phyloP scores from a whole-genome alignment of 2,329 filamentous ascomycete genomes.

The Diaporthe destruens region DNA sequence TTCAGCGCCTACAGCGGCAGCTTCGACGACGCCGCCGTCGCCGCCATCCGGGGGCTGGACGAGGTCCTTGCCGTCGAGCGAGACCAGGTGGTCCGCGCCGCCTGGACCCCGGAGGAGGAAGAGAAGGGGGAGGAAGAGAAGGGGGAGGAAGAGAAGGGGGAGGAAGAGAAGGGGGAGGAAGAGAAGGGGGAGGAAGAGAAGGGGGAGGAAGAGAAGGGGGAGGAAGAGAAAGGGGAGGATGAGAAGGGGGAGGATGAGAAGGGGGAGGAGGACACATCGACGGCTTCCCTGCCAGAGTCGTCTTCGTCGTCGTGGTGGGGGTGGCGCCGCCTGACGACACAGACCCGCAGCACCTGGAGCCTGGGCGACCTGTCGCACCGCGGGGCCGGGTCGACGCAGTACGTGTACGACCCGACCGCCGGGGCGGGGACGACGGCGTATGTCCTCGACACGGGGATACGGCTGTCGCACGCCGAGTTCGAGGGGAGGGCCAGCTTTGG shows the following conservation, averaged over 20 bases:
- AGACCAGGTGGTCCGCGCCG: conserved; percentile 22
- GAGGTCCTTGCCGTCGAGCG: conserved; percentile 16
- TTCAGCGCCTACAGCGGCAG: conserved; percentile 30
- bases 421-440: conserved; percentile 53
- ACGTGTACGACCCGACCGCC: conserved; percentile 45
- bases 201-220: too few relatives aligned
- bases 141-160: not conserved
- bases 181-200: not conserved
- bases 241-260: too few relatives aligned
- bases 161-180: too few relatives aligned
- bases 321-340: conserved; percentile 19
- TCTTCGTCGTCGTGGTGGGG: not conserved
- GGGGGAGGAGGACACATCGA: not conserved
- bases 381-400: conserved; percentile 40
- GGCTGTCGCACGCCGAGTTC: conserved; percentile 52
- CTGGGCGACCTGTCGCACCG: conserved; percentile 47
- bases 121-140: too few relatives aligned
- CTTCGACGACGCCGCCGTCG: conserved; percentile 28
- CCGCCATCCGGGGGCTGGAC: conserved; percentile 5
- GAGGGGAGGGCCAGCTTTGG: conserved; percentile 48
- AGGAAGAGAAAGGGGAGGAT: too few relatives aligned
- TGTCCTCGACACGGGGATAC: conserved; percentile 60
- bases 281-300: not conserved
- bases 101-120: not conserved
- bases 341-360: conserved; percentile 45